phyloP scores from a whole-genome alignment of 257 asterid species.

The Solanum pinnatisectum region DNA sequence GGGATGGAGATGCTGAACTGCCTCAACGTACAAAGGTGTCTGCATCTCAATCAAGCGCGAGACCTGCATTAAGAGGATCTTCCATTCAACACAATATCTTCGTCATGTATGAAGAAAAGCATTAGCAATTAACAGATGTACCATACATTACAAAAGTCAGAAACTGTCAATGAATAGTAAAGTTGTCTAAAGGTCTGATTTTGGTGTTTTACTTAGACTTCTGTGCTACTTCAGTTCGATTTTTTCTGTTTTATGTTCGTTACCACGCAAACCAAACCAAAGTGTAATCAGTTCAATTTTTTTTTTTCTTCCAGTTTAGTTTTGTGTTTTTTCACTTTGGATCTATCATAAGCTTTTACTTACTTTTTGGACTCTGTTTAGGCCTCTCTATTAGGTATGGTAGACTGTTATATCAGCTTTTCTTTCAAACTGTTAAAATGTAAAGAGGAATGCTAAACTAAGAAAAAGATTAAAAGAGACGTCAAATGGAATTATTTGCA shows the following conservation, averaged over 20 bases:
- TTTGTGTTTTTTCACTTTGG: not conserved
- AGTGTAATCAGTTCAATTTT: not conserved
- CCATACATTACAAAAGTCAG: not conserved
- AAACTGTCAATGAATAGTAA: not conserved
- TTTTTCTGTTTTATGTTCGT: not conserved
- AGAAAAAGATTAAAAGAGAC: not conserved
- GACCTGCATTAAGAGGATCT: conserved; percentile 34
- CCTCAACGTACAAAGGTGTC: conserved; percentile 61
- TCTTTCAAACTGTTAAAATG: not conserved
- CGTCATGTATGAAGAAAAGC: not conserved
- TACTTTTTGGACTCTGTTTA: not conserved
- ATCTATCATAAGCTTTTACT: not conserved
- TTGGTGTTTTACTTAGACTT: not conserved
- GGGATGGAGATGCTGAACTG: conserved; percentile 59
- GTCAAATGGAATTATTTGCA: not conserved
- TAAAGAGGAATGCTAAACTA: not conserved
- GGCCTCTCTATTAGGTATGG: not conserved
- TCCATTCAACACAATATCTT: not conserved
- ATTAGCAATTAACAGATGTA: not conserved
- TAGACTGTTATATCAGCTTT: not conserved
- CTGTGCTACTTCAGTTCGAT: not conserved
- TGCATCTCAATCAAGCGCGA: conserved; percentile 96
- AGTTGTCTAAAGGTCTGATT: not conserved
- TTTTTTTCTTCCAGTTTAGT: not conserved
- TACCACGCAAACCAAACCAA: not conserved